A percentile compares a stretch with the other conserved stretches of the same genome.
Evolutionary conservation across 2,329 filamentous ascomycete species (phyloP).

Genomic region (Colletotrichum eremochloae): DNA sequence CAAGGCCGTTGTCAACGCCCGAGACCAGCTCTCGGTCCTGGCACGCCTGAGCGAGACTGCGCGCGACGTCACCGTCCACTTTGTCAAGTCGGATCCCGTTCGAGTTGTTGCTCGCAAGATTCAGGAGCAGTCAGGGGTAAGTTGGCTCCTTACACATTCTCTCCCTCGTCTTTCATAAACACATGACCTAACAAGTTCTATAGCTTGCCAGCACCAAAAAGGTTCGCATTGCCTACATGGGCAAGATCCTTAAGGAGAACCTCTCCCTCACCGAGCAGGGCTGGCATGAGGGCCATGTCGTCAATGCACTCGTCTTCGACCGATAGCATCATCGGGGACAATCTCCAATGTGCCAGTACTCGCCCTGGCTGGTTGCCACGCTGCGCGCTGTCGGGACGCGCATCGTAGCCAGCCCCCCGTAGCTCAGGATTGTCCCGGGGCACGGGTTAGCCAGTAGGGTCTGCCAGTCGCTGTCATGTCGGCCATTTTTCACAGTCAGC

Average conservation of each 20-base stretch:
- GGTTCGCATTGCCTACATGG: slow-evolving; percentile 83
- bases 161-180: no score
- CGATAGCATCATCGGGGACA: slow-evolving; percentile 50
- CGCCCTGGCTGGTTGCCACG: background rate
- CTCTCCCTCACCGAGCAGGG: slow-evolving; percentile 76
- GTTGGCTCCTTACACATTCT: slow-evolving; percentile 46
- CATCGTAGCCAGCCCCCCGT: background rate
- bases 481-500: background rate
- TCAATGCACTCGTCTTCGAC: slow-evolving; percentile 81
- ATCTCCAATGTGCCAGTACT: background rate
- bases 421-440: background rate
- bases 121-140: slow-evolving; percentile 73
- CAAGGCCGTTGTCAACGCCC: slow-evolving; percentile 66
- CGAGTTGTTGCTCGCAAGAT: slow-evolving; percentile 73
- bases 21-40: slow-evolving; percentile 68
- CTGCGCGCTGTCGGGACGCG: background rate
- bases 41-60: slow-evolving; percentile 76
- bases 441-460: background rate
- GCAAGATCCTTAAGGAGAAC: slow-evolving; percentile 81
- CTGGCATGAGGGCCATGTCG: slow-evolving; percentile 80
- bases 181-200: background rate
- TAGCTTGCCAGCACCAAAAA: slow-evolving; percentile 71
- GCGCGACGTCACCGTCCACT: slow-evolving; percentile 71
- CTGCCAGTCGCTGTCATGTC: background rate
- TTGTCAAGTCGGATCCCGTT: slow-evolving; percentile 74